Evolutionary conservation across 2,329 filamentous ascomycete species (phyloP).

Genomic region (Purpureocillium takamizusanense): DNA sequence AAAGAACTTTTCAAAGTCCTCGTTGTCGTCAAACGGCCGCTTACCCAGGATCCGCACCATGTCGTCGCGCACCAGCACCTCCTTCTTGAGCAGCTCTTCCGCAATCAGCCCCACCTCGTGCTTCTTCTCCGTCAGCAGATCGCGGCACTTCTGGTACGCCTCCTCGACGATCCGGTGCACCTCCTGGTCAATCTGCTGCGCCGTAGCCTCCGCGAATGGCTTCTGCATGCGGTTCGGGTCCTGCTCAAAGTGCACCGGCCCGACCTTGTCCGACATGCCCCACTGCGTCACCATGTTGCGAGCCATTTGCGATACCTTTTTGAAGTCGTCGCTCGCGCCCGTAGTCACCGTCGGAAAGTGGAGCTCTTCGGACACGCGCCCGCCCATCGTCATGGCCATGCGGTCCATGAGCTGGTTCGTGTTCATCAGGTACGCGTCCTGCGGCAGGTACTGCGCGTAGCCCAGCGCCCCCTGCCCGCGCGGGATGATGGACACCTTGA

Average conservation of each 20-base stretch:
- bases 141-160: slow-evolving; percentile 83
- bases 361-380: slow-evolving; percentile 88
- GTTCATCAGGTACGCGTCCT: slow-evolving; percentile 93
- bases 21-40: slow-evolving; percentile 70
- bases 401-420: slow-evolving; percentile 95
- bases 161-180: slow-evolving; percentile 86
- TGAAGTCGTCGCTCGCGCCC: slow-evolving; percentile 93
- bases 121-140: slow-evolving; percentile 78
- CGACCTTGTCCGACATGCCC: slow-evolving; percentile 94
- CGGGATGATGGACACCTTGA: slow-evolving; percentile 98
- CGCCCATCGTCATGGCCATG: slow-evolving; percentile 98
- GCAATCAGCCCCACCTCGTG: slow-evolving; percentile 80
- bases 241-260: slow-evolving; percentile 84
- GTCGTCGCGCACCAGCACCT: slow-evolving; percentile 85
- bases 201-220: slow-evolving; percentile 91
- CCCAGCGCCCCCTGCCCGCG: slow-evolving; percentile 88
- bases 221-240: slow-evolving; percentile 78
- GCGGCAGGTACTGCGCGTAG: slow-evolving; percentile 94
- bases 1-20: slow-evolving; percentile 95
- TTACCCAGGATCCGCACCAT: slow-evolving; percentile 81
- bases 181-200: slow-evolving; percentile 83
- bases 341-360: slow-evolving; percentile 96
- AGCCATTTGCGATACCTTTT: slow-evolving; percentile 94
- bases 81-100: slow-evolving; percentile 86
- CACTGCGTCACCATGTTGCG: slow-evolving; percentile 98